These are phyloP conservation scores for Trichosporon coremiiforme DNA, from an alignment of 1,284 basidiomycete species.

Conservation along the genomic window DNA sequence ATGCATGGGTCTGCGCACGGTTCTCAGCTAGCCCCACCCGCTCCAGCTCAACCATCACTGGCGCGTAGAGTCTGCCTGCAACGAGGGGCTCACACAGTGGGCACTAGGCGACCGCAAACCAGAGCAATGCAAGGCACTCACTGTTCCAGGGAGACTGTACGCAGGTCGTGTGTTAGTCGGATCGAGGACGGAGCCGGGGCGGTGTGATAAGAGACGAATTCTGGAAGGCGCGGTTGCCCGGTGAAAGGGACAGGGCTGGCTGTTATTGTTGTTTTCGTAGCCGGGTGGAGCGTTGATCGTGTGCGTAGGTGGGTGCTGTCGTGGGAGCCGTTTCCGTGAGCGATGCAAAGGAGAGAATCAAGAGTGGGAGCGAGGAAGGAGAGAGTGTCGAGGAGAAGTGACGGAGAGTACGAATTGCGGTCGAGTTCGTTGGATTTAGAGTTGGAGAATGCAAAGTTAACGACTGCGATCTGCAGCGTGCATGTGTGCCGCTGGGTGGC, in stretches of 20 bases:
- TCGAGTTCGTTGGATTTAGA: neutral
- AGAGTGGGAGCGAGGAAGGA: neutral
- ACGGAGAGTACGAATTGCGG: slow-evolving; percentile 2
- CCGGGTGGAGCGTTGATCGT: neutral
- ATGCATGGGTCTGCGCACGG: slow-evolving; percentile 12
- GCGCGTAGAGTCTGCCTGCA: neutral
- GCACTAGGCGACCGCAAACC: neutral
- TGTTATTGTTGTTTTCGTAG: neutral
- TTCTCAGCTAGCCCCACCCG: neutral
- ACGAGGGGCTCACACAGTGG: neutral
- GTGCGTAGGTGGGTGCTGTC: neutral
- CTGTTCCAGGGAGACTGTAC: neutral
- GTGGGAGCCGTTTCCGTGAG: slow-evolving; percentile 1
- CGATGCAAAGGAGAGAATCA: neutral
- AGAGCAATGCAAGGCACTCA: neutral
- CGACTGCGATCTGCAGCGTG: neutral
- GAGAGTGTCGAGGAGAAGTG: neutral
- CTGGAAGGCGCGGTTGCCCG: neutral
- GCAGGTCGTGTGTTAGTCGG: neutral
- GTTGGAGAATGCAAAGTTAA: slow-evolving; percentile 7
- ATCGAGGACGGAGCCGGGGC: neutral
- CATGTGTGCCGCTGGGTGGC: neutral
- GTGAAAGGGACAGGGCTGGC: neutral
- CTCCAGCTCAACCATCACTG: neutral
- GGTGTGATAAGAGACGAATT: no score